These are phyloP conservation scores for Alternaria brassicae DNA, from an alignment of 2,329 filamentous ascomycete species.

Conservation along the genomic window DNA sequence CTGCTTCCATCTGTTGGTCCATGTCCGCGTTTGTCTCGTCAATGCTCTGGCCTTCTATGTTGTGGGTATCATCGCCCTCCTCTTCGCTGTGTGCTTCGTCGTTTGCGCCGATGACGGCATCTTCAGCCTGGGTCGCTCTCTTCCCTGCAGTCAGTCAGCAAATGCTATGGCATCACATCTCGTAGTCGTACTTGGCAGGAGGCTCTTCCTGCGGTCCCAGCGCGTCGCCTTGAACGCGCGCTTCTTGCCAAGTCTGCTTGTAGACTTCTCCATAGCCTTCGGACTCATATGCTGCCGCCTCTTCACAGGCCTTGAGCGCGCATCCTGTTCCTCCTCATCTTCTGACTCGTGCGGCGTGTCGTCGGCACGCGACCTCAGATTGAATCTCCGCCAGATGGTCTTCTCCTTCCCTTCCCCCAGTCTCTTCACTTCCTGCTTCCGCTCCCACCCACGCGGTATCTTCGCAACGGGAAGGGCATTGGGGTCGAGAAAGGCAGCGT, in stretches of 20 bases:
- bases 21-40: conserved; percentile 11
- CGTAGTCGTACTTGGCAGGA: conserved; percentile 39
- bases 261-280: conserved; percentile 39
- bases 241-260: conserved; percentile 29
- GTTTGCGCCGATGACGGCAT: conserved; percentile 9
- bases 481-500: conserved; percentile 53
- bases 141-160: conserved; percentile 39
- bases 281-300: conserved; percentile 51
- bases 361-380: conserved; percentile 37
- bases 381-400: conserved; percentile 58
- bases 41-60: conserved; percentile 22
- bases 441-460: conserved; percentile 58
- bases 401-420: conserved; percentile 47
- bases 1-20: background rate
- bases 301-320: conserved; percentile 55
- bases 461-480: conserved; percentile 51
- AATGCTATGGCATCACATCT: background rate
- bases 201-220: conserved; percentile 47
- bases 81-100: conserved; percentile 15
- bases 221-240: conserved; percentile 47
- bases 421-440: conserved; percentile 53
- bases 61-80: conserved; percentile 19
- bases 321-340: conserved; percentile 36
- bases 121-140: conserved; percentile 15
- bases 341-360: conserved; percentile 24